Evolutionary conservation across 2,329 filamentous ascomycete species (phyloP), one percentile per base, ranked within the genome.

Genomic region (Cordyceps cicadae): DNA sequence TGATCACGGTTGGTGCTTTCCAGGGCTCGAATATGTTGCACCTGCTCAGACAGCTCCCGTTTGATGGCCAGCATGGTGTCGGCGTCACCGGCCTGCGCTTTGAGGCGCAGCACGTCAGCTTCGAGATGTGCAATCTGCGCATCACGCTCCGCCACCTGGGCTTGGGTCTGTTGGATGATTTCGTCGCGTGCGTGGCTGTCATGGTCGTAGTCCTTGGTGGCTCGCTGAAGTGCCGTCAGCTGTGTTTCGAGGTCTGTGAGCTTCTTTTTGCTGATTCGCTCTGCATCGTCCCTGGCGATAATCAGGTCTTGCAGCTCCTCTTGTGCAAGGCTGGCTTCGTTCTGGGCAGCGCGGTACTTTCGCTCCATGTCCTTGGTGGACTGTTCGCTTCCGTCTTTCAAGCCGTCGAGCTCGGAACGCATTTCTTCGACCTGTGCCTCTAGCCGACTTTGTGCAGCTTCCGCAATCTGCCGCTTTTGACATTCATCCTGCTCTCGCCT

Each of bases 51-150:
- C 5, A 99, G 81, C 74, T 99, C 92, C 65, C 87, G 84, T 71
- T 93, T 90, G 67, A 99, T 89, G 39, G 97, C 85, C 5, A 82
- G 84, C 68, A 97, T 81, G 0, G 90, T 94, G 66, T 97, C 92
- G 0, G 86, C 85, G 70, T 97, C 93, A 11, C 89, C 91, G 2
- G 89, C 89, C 67, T 94, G 89, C 0, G 92, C 90, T 70, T 93
- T 97, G 5, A 96, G 76, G 37, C 87, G 83, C 58, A 97, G 75
- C 9, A 97, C 84, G 59, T 97, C 90, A 0, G 89, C 86, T 74
- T 97, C 92, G 11, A 97, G 75, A 14, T 84, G 77, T 0, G 87
- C 90, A 46, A 88, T 81, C n/a, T 87, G 80, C 1, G 78, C 79
- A 66, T 96, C 90, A 63, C 85, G 86, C 60, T 88, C 81, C 0